phyloP scores from a whole-genome alignment of 345 rosid genomes.

The Linum lewisii region DNA sequence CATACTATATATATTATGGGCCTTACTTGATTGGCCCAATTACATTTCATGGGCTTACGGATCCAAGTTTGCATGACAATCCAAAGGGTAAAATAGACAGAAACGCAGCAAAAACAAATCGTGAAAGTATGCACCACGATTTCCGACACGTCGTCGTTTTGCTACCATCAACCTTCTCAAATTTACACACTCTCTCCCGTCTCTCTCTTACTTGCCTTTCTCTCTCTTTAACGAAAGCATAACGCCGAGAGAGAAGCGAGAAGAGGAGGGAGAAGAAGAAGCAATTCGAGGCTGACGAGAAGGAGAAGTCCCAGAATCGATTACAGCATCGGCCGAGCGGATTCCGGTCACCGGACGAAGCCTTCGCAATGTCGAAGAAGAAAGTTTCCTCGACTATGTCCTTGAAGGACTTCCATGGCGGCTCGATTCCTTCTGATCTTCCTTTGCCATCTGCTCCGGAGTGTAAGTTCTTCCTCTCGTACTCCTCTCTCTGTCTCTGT shows the following conservation, averaged over 20 bases:
- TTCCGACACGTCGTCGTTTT: not conserved
- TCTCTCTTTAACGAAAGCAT: not conserved
- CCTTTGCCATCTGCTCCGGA: conserved; percentile 24
- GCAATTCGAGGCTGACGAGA: not conserved
- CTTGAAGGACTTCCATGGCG: conserved; percentile 27
- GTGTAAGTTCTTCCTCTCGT: conserved; percentile 7
- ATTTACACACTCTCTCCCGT: not conserved
- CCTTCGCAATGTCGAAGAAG: conserved; percentile 20
- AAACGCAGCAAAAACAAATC: too few species aligned
- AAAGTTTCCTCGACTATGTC: conserved; percentile 20
- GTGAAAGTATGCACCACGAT: too few species aligned
- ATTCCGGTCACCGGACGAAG: not conserved
- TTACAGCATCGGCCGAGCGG: not conserved
- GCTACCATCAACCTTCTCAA: not conserved
- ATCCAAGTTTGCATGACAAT: not conserved
- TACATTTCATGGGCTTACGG: not conserved
- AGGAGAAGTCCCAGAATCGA: not conserved
- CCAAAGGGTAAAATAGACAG: too few species aligned
- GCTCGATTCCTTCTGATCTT: conserved; percentile 23
- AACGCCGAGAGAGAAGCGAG: not conserved
- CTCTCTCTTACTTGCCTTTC: not conserved
- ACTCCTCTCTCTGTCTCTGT: not conserved
- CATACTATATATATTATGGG: too few species aligned
- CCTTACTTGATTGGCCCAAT: not conserved
- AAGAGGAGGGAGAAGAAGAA: not conserved